Conservation (phyloP, 306 rosid genomes). For the Prunus dulcis region DNA sequence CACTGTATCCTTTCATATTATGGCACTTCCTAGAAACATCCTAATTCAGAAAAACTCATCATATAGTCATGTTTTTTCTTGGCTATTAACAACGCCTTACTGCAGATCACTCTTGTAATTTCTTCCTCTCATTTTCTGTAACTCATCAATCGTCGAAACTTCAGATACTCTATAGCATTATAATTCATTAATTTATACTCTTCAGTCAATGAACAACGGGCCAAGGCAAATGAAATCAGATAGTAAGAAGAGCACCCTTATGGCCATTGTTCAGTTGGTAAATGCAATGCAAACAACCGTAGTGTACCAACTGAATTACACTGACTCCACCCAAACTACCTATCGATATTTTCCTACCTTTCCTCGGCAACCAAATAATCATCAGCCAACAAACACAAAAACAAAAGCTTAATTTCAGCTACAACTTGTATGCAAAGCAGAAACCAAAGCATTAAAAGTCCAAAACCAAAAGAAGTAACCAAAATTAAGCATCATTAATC, state of each 20-base stretch:
- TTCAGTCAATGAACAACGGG: not conserved
- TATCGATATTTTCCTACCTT: not conserved
- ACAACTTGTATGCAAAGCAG: not conserved
- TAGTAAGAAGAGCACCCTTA: no score
- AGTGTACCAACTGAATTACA: not conserved
- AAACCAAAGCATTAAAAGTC: not conserved
- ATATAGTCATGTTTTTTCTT: not conserved
- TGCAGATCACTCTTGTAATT: not conserved
- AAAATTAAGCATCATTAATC: not conserved
- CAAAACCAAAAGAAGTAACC: not conserved
- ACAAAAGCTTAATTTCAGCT: not conserved
- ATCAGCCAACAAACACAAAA: not conserved
- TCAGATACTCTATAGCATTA: not conserved
- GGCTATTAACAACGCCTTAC: not conserved
- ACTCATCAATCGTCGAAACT: not conserved
- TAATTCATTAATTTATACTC: not conserved
- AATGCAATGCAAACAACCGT: not conserved
- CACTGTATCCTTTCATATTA: not conserved
- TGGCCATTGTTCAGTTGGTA: not conserved
- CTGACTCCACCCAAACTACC: not conserved
- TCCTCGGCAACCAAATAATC: not conserved
- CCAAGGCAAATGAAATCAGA: not conserved
- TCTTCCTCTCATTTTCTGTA: not conserved
- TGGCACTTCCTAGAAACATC: not conserved
- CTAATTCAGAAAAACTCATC: not conserved